Base-by-base conservation (phyloP, 176 grass and related monocot genomes). In the Panicum miliaceum region DNA sequence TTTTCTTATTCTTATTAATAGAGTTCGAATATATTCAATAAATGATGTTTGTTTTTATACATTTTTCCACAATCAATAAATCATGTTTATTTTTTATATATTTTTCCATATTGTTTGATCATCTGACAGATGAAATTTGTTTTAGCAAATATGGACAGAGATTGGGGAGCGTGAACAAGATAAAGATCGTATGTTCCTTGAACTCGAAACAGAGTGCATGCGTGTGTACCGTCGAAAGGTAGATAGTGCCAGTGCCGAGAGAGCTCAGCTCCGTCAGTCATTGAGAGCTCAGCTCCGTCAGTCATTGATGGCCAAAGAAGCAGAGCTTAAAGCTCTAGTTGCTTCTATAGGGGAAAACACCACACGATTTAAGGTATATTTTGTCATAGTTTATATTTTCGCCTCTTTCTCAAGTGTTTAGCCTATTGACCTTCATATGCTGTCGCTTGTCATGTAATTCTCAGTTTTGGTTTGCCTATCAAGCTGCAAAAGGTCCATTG, bases 121-220 rank as follows among this genome's bases (percentile, higher is more conserved):
- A 74, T 52, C 72, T 90, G 51, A 78, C 58, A 67, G 73, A 18
- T 56, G 51, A 61, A 45, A 71, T 80, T 85, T 57, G 36, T 75
- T 76, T 65, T 69, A 98, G 96, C 82, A 87, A 87, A 92, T 96
- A 87, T 99, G 93, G 96, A 90, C 80, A 79, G 96, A 99, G 74
- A 96, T 99, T 26, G 96, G 96, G 58, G 93, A 96, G 81, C 89
- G 73, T 4, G 96, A 96, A 69, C 86, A 94, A 81, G 93, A 99
- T 75, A 95, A 94, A 89, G 96, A 99, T 77, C 84, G 79, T 14
- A 96, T 99, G 88, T 71, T 99, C 42, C 85, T 90, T 74, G 96
- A 99, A 89, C 87, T 99, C 4, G 91, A 99, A 84, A 89, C 81
- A 46, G 93, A 99, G 82, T 99, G 96, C 84, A 94, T 94, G 96